Conservation (phyloP, 257 asterid species). For the Ligustrum vulgare region DNA sequence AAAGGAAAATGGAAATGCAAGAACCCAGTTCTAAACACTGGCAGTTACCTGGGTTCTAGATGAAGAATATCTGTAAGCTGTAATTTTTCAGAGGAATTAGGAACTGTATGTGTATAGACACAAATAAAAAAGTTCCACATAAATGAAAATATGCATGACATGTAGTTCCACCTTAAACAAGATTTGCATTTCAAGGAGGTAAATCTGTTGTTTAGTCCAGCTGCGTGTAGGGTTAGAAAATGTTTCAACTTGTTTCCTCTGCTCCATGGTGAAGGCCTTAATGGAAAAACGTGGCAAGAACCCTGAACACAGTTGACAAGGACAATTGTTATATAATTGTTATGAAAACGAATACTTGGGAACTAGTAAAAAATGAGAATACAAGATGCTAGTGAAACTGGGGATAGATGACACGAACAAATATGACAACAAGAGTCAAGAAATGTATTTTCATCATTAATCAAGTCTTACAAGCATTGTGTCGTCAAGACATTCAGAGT, state of each 20-base stretch:
- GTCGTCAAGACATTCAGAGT: neutral
- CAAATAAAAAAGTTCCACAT: neutral
- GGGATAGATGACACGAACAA: neutral
- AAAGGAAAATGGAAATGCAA: neutral
- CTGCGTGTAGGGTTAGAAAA: conserved; percentile 5
- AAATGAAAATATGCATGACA: no score
- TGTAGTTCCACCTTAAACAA: conserved; percentile 20
- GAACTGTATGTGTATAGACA: neutral
- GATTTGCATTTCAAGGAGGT: conserved; percentile 33
- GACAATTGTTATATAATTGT: neutral
- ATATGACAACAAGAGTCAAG: neutral
- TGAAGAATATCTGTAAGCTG: neutral
- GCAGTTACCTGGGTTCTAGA: neutral
- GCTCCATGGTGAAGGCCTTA: conserved; percentile 23
- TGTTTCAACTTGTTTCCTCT: conserved; percentile 21
- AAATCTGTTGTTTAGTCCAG: conserved; percentile 21
- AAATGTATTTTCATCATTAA: neutral
- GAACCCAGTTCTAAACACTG: neutral
- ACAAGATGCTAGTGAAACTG: conserved; percentile 7
- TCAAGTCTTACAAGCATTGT: neutral
- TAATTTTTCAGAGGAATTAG: neutral
- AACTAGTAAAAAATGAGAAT: conserved; percentile 13
- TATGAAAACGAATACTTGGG: neutral
- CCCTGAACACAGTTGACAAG: conserved; percentile 20
- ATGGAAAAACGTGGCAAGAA: conserved; percentile 23